Conservation (phyloP, 75 land plant genomes). For the Pseudotsuga menziesii region DNA sequence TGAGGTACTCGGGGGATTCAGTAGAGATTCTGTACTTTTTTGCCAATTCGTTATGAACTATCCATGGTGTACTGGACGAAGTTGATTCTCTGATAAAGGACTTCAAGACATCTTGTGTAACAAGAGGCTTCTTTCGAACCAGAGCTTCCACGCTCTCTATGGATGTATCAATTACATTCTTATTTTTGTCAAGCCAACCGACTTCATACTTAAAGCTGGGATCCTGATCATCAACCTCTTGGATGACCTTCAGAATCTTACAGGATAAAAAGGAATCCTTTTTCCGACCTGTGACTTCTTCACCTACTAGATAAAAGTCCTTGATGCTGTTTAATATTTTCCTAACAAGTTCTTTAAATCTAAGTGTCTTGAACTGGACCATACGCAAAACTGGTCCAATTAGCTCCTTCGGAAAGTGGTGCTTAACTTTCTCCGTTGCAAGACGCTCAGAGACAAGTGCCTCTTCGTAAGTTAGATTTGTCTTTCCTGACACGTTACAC, state of each 20-base stretch:
- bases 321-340: too few relatives aligned
- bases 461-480: slow-evolving; percentile 83
- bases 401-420: too few relatives aligned
- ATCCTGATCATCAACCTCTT: slow-evolving; percentile 13
- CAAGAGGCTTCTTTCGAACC: slow-evolving; percentile 63
- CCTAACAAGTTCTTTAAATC: too few relatives aligned
- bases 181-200: slow-evolving; percentile 34
- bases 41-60: slow-evolving; percentile 69
- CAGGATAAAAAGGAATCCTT: slow-evolving; percentile 18
- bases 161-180: slow-evolving; percentile 17
- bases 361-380: too few relatives aligned
- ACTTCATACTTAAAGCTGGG: slow-evolving; percentile 30
- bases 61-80: too few relatives aligned
- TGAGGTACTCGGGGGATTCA: slow-evolving; percentile 29
- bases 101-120: slow-evolving; percentile 26
- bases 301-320: slow-evolving; percentile 27
- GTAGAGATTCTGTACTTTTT: slow-evolving; percentile 30
- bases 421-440: too few relatives aligned
- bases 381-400: slow-evolving; percentile 39
- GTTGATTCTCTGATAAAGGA: too few relatives aligned
- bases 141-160: slow-evolving; percentile 36
- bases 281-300: slow-evolving; percentile 22
- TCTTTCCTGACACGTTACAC: slow-evolving; percentile 66
- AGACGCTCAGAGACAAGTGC: slow-evolving; percentile 58
- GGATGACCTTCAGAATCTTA: slow-evolving; percentile 28